Conservation (phyloP, 2,329 filamentous ascomycete species). For the Cytospora schulzeri region DNA sequence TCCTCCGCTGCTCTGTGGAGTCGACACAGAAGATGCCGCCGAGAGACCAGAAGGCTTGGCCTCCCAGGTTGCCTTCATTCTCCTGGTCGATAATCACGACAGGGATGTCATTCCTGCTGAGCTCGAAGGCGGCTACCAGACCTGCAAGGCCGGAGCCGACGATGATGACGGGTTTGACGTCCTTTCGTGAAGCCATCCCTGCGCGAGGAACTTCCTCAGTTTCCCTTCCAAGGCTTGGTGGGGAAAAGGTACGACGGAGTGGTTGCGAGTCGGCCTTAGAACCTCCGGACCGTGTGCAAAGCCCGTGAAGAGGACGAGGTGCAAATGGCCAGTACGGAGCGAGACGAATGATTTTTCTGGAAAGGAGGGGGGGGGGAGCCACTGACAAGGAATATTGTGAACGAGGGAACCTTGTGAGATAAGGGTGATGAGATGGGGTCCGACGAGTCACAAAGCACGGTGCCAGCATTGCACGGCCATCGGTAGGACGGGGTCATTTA, state of each 20-base stretch:
- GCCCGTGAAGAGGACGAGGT: not conserved
- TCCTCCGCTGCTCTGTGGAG: conserved; percentile 57
- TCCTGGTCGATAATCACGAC: conserved; percentile 61
- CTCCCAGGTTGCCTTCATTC: conserved; percentile 57
- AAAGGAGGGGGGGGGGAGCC: no score
- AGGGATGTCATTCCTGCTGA: conserved; percentile 52
- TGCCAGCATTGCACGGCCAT: not conserved
- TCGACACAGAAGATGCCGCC: conserved; percentile 63
- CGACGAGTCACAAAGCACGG: not conserved
- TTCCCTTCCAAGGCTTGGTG: not conserved
- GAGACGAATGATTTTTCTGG: not conserved
- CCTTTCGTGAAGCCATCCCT: conserved; percentile 4
- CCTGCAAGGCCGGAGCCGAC: conserved; percentile 60
- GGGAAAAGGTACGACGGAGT: no score
- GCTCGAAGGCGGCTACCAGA: conserved; percentile 61
- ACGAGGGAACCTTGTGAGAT: not conserved
- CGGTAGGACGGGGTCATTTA: not conserved
- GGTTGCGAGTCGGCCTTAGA: not conserved
- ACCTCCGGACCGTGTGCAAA: not conserved
- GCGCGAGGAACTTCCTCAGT: not conserved
- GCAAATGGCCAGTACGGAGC: not conserved
- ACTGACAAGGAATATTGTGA: no score
- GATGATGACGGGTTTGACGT: conserved; percentile 51
- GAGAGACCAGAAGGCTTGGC: conserved; percentile 66
- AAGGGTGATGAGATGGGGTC: not conserved